Conservation (phyloP, 257 asterid species). For the Rehmannia glutinosa region DNA sequence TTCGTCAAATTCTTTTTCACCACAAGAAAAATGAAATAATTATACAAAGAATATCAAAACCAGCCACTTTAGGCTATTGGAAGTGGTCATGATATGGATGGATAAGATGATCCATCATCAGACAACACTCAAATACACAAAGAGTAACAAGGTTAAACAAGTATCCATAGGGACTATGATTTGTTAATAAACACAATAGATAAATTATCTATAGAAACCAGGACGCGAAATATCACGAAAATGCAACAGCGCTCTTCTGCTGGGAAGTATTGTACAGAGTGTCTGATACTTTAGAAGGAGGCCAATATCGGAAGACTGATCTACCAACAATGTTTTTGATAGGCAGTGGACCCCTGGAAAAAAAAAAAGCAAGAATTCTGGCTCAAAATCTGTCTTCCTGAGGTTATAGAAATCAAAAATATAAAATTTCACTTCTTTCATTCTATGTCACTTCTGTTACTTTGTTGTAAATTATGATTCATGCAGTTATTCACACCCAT, state of each 20-base stretch:
- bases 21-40: too few species aligned
- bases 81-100: background rate
- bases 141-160: background rate
- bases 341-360: constrained; percentile 82
- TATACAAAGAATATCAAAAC: too few species aligned
- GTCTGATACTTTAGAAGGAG: constrained; percentile 63
- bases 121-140: background rate
- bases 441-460: too few species aligned
- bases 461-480: too few species aligned
- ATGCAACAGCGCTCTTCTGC: constrained; percentile 25
- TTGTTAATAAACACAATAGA: background rate
- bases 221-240: constrained; percentile 29
- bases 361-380: background rate
- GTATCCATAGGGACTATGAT: background rate
- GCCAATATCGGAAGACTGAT: constrained; percentile 79
- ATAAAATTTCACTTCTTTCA: too few species aligned
- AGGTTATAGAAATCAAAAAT: too few species aligned
- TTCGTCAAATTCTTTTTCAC: background rate
- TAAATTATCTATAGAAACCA: background rate
- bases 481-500: background rate
- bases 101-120: too few species aligned
- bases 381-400: too few species aligned
- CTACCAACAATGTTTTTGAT: constrained; percentile 56
- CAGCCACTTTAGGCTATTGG: too few species aligned
- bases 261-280: constrained; percentile 36